Percentiles rank a stretch among this genome's conserved stretches.
Evolutionary conservation across 2,329 filamentous ascomycete genomes (phyloP).

Genomic region (Alternaria consortialis): DNA sequence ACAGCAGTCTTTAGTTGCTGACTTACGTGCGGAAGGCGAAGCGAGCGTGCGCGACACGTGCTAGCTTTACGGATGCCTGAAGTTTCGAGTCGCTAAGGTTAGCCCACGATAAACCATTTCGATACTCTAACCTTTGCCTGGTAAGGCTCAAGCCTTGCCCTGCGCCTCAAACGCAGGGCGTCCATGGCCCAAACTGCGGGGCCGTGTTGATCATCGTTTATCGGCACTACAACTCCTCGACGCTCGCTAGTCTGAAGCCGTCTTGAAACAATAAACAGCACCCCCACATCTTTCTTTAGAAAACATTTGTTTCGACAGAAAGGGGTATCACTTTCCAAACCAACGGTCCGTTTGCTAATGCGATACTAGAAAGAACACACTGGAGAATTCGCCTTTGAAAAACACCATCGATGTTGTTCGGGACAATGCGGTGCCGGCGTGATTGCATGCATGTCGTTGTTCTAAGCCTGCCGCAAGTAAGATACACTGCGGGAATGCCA

Average conservation of each 20-base stretch:
- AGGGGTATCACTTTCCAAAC: slow-evolving; percentile 7
- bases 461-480: background rate
- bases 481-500: slow-evolving; percentile 7
- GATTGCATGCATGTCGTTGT: background rate
- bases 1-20: background rate
- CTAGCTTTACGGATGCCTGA: background rate
- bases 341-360: slow-evolving; percentile 5
- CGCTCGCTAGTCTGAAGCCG: slow-evolving; percentile 18
- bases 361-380: slow-evolving; percentile 4
- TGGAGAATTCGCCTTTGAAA: background rate
- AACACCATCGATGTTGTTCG: background rate
- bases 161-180: slow-evolving; percentile 19
- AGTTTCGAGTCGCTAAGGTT: background rate
- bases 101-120: background rate
- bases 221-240: slow-evolving; percentile 13
- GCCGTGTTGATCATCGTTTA: slow-evolving; percentile 24
- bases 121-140: background rate
- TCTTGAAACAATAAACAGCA: slow-evolving; percentile 27
- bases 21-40: background rate
- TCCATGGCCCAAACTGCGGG: slow-evolving; percentile 13
- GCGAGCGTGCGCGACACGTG: background rate
- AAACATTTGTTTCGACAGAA: slow-evolving; percentile 25
- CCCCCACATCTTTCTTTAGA: slow-evolving; percentile 33
- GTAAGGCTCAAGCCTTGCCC: slow-evolving; percentile 5
- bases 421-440: background rate